Evolutionary conservation across 2,329 filamentous ascomycete species (phyloP).

Genomic region (Blastomyces silverae): DNA sequence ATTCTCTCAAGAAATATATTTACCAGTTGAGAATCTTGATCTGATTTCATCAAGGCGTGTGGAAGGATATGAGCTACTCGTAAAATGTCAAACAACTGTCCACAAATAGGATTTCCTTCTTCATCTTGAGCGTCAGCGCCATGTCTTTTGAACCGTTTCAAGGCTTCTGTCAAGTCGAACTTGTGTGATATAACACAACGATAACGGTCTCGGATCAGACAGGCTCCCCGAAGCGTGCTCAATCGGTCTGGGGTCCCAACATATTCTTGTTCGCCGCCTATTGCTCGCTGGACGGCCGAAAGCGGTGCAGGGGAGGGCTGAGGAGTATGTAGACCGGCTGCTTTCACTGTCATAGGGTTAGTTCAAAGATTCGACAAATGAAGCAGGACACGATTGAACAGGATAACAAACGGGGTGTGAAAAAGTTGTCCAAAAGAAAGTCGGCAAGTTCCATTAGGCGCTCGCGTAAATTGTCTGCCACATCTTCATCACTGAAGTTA

Average conservation of each 20-base stretch:
- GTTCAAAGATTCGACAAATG: slow-evolving; percentile 12
- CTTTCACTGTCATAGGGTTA: slow-evolving; percentile 19
- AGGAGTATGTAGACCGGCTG: slow-evolving; percentile 16
- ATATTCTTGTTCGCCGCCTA: slow-evolving; percentile 8
- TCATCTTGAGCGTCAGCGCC: slow-evolving; percentile 20
- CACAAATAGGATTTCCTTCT: slow-evolving; percentile 19
- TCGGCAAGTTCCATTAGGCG: slow-evolving; percentile 19
- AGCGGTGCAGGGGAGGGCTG: slow-evolving; percentile 20
- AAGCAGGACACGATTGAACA: slow-evolving; percentile 1
- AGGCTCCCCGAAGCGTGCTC: slow-evolving; percentile 18
- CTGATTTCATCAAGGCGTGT: slow-evolving; percentile 19
- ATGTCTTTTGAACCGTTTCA: slow-evolving; percentile 15
- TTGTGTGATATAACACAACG: slow-evolving; percentile 22
- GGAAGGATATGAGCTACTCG: slow-evolving; percentile 24
- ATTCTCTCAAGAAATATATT: background rate
- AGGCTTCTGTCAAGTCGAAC: slow-evolving; percentile 21
- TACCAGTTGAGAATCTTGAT: slow-evolving; percentile 19
- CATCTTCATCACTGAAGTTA: slow-evolving; percentile 11
- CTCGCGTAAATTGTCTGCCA: slow-evolving; percentile 5
- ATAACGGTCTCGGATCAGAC: slow-evolving; percentile 21
- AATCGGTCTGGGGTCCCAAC: slow-evolving; percentile 19
- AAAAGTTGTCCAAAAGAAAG: slow-evolving; percentile 21
- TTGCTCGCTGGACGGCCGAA: slow-evolving; percentile 18
- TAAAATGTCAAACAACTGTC: slow-evolving; percentile 16
- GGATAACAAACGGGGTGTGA: slow-evolving; percentile 18